These are phyloP conservation scores for Geotrichum fermentans DNA, from an alignment of 1,139 yeast genomes.

Conservation along the genomic window DNA sequence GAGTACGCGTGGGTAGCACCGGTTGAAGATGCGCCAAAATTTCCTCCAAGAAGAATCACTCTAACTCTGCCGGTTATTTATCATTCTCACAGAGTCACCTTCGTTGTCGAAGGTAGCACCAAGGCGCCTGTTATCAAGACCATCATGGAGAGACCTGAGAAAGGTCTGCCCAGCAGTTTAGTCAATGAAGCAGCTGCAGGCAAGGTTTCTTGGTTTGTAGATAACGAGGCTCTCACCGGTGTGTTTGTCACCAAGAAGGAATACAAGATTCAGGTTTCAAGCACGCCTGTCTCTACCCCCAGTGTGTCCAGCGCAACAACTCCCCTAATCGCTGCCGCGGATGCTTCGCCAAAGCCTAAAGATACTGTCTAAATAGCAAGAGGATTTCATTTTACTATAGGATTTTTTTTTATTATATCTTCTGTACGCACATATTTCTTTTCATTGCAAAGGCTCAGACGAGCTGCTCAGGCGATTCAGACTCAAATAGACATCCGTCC, in stretches of 20 bases:
- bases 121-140: conserved; percentile 90
- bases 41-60: conserved; percentile 84
- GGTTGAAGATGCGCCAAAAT: conserved; percentile 85
- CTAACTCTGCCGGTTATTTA: conserved; percentile 91
- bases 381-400: neutral
- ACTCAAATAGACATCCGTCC: conserved; percentile 87
- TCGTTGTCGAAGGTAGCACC: conserved; percentile 92
- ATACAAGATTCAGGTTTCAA: conserved; percentile 45
- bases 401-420: neutral
- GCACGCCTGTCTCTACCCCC: neutral
- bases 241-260: conserved; percentile 71
- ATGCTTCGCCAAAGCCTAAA: conserved; percentile 3
- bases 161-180: conserved; percentile 88
- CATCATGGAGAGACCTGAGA: conserved; percentile 95
- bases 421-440: neutral
- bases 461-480: conserved; percentile 55
- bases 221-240: conserved; percentile 87
- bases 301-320: neutral
- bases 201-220: conserved; percentile 95
- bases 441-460: conserved; percentile 45
- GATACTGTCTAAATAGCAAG: neutral
- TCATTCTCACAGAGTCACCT: conserved; percentile 87
- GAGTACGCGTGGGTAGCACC: conserved; percentile 95
- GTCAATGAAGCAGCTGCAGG: conserved; percentile 97
- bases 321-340: neutral